Evolutionary conservation across 805 yeast species (phyloP), one percentile per base, ranked within the genome.

Genomic region (Yarrowia divulgata): DNA sequence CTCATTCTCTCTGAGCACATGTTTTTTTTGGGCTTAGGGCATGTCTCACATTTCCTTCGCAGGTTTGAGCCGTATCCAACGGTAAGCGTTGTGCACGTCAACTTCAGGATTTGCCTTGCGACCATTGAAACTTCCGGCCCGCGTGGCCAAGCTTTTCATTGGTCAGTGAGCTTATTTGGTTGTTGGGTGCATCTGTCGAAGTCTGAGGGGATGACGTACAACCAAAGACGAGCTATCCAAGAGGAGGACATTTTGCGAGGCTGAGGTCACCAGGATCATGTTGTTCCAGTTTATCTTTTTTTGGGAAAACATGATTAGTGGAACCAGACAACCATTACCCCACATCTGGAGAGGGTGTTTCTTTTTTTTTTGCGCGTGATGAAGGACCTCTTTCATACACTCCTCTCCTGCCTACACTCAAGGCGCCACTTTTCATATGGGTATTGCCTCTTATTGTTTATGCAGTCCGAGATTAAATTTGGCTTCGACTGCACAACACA

Each of bases 351-450:
- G 29, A 23, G 2, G 29, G 4, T n/a, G 12, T 50, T 9, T 16
- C 32, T 50, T n/a, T 9, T 14, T 23, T 23, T 46, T 23, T 13
- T 46, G 8, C 19, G 50, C 6, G 50, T 46, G 34, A 23, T 12
- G 50, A 29, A 13, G 3, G 34, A 13, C 16, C 35, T 23, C n/a
- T 35, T 48, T 29, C 35, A 29, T 0, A 13, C 32, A 3, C 8
- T 29, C n/a, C 16, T 32, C 37, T 16, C 54, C 18, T 23, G 19
- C 60, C 18, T 14, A 18, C 35, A 37, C 18, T 34, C 43, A 12
- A 40, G 37, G 48, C 46, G 46, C 46, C 63, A 57, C 63, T 57
- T 43, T 57, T 57, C 63, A 57, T 57, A 57, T 57, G 63, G 60
- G 12, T 16, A 29, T 19, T 19, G 58, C 10, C 12, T 19, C 29